A percentile compares a stretch with the other conserved stretches of the same genome.
phyloP scores from a whole-genome alignment of 768 basidiomycete genomes.

The Leucocoprinus leucothites region DNA sequence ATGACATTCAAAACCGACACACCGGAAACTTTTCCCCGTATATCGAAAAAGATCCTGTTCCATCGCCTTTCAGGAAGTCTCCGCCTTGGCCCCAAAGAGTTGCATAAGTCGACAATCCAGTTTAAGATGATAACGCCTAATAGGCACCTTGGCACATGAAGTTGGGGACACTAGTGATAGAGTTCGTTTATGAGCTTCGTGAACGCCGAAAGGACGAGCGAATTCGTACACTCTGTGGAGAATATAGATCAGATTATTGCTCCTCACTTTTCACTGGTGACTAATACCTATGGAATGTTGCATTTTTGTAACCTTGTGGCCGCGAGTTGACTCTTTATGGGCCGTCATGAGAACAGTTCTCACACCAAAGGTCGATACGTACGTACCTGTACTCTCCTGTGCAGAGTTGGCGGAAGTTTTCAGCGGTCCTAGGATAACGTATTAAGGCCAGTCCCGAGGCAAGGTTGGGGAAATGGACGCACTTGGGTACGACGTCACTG shows the following conservation, averaged over 20 bases:
- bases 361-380: neutral
- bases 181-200: conserved; percentile 10
- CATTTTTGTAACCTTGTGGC: conserved; percentile 88
- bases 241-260: neutral
- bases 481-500: conserved; percentile 95
- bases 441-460: conserved; percentile 3
- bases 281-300: conserved; percentile 94
- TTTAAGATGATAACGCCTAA: conserved; percentile 11
- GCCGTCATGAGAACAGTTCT: conserved; percentile 7
- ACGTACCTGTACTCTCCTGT: neutral
- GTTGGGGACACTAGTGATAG: conserved; percentile 64
- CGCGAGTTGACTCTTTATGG: conserved; percentile 61
- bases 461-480: conserved; percentile 20
- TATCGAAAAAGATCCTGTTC: conserved; percentile 95
- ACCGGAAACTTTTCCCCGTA: conserved; percentile 95
- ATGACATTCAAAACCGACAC: conserved; percentile 19
- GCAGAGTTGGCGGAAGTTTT: conserved; percentile 62
- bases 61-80: conserved; percentile 92
- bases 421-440: conserved; percentile 69
- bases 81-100: conserved; percentile 52
- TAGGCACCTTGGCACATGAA: conserved; percentile 92
- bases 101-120: conserved; percentile 3
- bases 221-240: conserved; percentile 62
- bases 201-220: neutral
- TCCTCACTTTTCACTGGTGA: too few species aligned